Evolutionary conservation across 148 eudicot species (phyloP), one percentile per base, ranked within the genome.

Genomic region (Rhododendron mucronatum): DNA sequence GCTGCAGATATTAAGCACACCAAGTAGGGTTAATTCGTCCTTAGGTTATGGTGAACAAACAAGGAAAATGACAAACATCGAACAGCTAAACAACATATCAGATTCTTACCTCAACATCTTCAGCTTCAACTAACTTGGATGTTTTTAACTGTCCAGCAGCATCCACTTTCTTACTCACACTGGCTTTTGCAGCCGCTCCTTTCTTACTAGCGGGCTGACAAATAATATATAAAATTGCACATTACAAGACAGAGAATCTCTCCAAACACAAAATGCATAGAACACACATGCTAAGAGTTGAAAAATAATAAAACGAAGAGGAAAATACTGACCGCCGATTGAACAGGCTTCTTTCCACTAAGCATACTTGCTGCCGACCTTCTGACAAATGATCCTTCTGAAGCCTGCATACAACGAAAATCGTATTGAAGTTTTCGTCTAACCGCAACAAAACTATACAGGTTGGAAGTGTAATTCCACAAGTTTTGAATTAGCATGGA

Each of bases 281-380:
- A 80, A 86, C 21, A 78, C 76, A 35, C 23, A 55, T 30, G 16
- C 44, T 23, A 35, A 73, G 73, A 44, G 73, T 71, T 71, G 39
- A 71, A 5, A 71, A 28, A 28, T 12, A 69, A 28, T 37, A 69
- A 82, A 37, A 81, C 83, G 39, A 75, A 57, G 83, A 50, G 83
- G 80, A 50, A 35, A 23, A 55, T 88, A 91, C 94, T 92, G 88
- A 94, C 96, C 86, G 90, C 93, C 84, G 97, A 91, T 86, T 87
- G 93, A 87, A 90, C 89, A 88, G 96, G 94, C 87, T 91, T 97
- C 91, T 94, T 95, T 74, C 99, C 98, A 88, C 98, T 97, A 48
- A 97, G 92, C 99, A 97, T 94, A 90, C 98, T 97, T 82, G 98
- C 98, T 33, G 99, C 99, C 59, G 99, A 97, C 90, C 89, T 93